A percentile compares a stretch with the other conserved stretches of the same genome.
phyloP scores from a whole-genome alignment of 1,139 yeast genomes.

The Kurtzmaniella natalensis region DNA sequence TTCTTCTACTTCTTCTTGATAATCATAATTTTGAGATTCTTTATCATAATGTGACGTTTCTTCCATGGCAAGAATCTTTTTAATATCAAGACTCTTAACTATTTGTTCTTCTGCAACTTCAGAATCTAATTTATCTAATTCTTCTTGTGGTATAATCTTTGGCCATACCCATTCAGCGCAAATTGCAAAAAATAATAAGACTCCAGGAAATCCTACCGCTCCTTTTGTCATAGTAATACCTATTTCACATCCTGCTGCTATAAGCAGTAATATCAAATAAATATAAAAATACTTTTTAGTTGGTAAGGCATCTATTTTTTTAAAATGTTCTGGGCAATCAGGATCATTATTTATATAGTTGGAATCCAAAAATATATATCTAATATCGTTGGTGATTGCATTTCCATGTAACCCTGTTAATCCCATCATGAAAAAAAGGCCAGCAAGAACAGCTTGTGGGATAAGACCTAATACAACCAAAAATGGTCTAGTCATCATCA shows the following conservation, averaged over 20 bases:
- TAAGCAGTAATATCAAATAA: conserved; percentile 54
- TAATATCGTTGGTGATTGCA: conserved; percentile 56
- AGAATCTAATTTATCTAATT: conserved; percentile 61
- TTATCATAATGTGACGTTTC: too few relatives aligned
- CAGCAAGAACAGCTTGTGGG: conserved; percentile 94
- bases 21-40: too few relatives aligned
- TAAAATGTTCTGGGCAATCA: conserved; percentile 33
- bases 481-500: conserved; percentile 87
- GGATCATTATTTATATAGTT: conserved; percentile 32
- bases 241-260: conserved; percentile 76
- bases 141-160: conserved; percentile 54
- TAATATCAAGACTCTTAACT: conserved; percentile 34
- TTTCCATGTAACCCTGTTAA: conserved; percentile 70
- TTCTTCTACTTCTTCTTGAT: too few relatives aligned
- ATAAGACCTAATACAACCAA: conserved; percentile 73
- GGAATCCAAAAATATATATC: conserved; percentile 65
- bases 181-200: conserved; percentile 50
- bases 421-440: conserved; percentile 92
- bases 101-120: conserved; percentile 62
- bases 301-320: conserved; percentile 29
- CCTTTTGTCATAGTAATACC: conserved; percentile 84
- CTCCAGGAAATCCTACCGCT: conserved; percentile 93
- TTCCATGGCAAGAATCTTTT: conserved; percentile 22
- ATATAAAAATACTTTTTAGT: conserved; percentile 47
- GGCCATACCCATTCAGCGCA: conserved; percentile 74